A percentile compares a stretch with the other conserved stretches of the same genome.
Evolutionary conservation across 2,329 filamentous ascomycete genomes (phyloP).

Genomic region (Clathrospora elynae): DNA sequence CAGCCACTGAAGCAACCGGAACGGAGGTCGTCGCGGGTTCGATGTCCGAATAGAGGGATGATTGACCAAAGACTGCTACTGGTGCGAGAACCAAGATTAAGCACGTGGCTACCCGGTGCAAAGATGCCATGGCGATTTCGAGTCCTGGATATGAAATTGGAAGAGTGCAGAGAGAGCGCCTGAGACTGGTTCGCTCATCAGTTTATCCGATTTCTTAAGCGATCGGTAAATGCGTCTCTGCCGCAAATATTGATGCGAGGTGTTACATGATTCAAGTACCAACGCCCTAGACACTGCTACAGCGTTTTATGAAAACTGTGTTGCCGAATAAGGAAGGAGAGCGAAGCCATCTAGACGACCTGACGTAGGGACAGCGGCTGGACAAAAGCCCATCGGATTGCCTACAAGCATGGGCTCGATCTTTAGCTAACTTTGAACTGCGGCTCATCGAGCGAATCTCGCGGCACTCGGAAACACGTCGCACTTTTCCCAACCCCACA

Average conservation of each 20-base stretch:
- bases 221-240: not conserved
- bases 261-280: not conserved
- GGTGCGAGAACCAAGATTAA: constrained; percentile 1
- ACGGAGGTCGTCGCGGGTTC: constrained; percentile 7
- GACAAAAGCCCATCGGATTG: not conserved
- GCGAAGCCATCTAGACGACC: not conserved
- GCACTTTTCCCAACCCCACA: not conserved
- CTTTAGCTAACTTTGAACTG: not conserved
- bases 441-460: not conserved
- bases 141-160: not conserved
- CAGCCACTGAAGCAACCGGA: constrained; percentile 1
- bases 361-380: constrained; percentile 4
- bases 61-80: not conserved
- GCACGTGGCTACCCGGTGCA: constrained; percentile 2
- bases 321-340: not conserved
- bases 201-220: constrained; percentile 4
- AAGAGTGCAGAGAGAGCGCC: not conserved
- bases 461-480: not conserved
- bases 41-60: constrained; percentile 1
- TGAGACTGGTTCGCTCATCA: too few species aligned
- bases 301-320: not conserved
- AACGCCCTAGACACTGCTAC: not conserved
- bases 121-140: constrained; percentile 1
- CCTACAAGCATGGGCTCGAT: not conserved
- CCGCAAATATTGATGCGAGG: too few species aligned